A percentile compares a stretch with the other conserved stretches of the same genome.
phyloP scores from a whole-genome alignment of 108 stramenopile species.

The Parmales sp. region DNA sequence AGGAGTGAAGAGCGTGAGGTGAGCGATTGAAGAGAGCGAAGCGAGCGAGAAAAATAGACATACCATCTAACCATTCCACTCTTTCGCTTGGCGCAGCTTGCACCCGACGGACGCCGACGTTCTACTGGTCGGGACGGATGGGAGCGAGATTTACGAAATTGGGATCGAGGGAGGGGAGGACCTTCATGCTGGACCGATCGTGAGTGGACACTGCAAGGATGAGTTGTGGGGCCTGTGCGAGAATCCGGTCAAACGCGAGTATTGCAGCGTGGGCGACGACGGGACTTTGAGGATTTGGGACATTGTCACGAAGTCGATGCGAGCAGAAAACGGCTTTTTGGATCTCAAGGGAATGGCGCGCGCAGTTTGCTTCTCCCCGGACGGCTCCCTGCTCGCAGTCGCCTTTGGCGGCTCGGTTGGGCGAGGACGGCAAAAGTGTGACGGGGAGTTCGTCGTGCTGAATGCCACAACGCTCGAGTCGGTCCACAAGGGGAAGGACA shows the following conservation, averaged over 20 bases:
- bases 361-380: constrained; percentile 19
- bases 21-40: no score
- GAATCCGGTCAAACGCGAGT: constrained; percentile 16
- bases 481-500: constrained; percentile 28
- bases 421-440: constrained; percentile 17
- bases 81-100: no score
- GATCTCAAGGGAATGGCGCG: constrained; percentile 17
- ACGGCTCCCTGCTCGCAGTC: constrained; percentile 19
- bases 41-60: no score
- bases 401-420: constrained; percentile 29
- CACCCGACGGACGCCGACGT: background rate
- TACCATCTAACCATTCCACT: no score
- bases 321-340: background rate
- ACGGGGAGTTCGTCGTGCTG: constrained; percentile 18
- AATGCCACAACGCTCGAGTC: constrained; percentile 12
- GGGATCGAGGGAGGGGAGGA: constrained; percentile 5
- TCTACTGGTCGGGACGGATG: background rate
- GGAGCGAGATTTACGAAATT: background rate
- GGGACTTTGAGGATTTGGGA: constrained; percentile 24
- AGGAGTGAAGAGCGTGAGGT: background rate
- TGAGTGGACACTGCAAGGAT: constrained; percentile 24
- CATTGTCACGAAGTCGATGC: background rate
- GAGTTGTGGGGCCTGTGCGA: constrained; percentile 33
- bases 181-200: constrained; percentile 6
- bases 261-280: constrained; percentile 34